Conservation (phyloP, 257 asterid genomes). For the Petunia secreta region DNA sequence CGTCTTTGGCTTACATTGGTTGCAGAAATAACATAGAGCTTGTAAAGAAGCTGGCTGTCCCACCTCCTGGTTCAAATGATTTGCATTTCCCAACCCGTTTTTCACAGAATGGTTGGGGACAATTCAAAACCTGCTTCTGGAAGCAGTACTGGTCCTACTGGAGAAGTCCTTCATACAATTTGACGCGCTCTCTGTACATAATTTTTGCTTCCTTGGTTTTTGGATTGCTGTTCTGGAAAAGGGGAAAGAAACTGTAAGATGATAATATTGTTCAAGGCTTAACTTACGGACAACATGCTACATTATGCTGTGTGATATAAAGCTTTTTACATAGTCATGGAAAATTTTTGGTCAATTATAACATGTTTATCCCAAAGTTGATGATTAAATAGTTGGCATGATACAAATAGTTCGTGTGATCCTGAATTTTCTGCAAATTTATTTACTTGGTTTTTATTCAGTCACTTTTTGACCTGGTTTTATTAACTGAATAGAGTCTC, state of each 20-base stretch:
- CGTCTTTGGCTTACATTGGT: conserved; percentile 21
- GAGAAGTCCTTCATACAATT: conserved; percentile 72
- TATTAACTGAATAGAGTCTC: not conserved
- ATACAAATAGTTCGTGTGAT: not conserved
- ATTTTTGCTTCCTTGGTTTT: conserved; percentile 42
- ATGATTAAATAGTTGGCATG: not conserved
- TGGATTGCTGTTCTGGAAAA: conserved; percentile 55
- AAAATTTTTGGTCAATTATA: not conserved
- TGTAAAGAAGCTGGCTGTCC: conserved; percentile 40
- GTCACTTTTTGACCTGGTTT: not conserved
- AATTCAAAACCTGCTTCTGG: conserved; percentile 65
- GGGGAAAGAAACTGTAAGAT: conserved; percentile 52
- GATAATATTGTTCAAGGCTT: not conserved
- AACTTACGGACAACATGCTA: not conserved
- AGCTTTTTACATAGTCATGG: not conserved
- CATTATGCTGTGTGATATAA: not conserved
- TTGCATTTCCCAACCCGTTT: conserved; percentile 49
- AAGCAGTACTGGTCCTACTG: conserved; percentile 67
- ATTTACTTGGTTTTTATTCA: not conserved
- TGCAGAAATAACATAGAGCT: conserved; percentile 52
- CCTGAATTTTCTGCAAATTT: not conserved
- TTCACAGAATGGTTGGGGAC: conserved; percentile 57
- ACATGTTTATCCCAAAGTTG: not conserved
- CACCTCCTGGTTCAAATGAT: conserved; percentile 47
- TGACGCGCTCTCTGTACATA: conserved; percentile 46